phyloP scores from a whole-genome alignment of 2,329 filamentous ascomycete species.

The Pestalotiopsis sp. region DNA sequence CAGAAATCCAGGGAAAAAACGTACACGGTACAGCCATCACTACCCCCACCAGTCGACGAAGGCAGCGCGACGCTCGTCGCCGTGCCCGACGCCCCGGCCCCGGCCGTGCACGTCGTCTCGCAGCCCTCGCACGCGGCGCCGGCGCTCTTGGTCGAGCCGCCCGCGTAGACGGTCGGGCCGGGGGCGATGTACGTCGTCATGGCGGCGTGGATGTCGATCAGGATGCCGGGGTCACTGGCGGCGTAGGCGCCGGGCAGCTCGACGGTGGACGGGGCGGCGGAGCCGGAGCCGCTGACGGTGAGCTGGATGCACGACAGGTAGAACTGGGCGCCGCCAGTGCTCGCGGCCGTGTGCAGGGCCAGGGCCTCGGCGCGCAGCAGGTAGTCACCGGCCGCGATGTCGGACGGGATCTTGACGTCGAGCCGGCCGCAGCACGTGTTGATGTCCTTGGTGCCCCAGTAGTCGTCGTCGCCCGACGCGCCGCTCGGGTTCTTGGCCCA shows the following conservation, averaged over 20 bases:
- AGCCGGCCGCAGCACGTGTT: constrained; percentile 41
- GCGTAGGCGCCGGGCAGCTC: constrained; percentile 43
- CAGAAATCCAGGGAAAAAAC: neutral
- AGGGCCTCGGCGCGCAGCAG: constrained; percentile 39
- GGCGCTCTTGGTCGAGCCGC: constrained; percentile 42
- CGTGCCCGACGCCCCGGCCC: constrained; percentile 4
- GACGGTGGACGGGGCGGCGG: constrained; percentile 31
- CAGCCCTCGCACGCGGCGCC: constrained; percentile 25
- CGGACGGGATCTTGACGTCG: constrained; percentile 35
- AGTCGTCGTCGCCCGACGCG: constrained; percentile 43
- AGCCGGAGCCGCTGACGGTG: constrained; percentile 30
- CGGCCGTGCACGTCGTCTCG: constrained; percentile 11
- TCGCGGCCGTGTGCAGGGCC: constrained; percentile 34
- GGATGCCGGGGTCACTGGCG: constrained; percentile 46
- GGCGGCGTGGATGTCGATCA: constrained; percentile 48
- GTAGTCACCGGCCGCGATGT: constrained; percentile 42
- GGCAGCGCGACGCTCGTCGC: neutral
- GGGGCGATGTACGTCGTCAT: constrained; percentile 44
- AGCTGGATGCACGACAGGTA: constrained; percentile 35
- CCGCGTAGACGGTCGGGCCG: constrained; percentile 43
- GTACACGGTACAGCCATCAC: constrained; percentile 2
- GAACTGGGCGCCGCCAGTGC: constrained; percentile 32
- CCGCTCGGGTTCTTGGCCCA: constrained; percentile 28
- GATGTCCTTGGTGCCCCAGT: constrained; percentile 47
- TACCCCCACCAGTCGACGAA: neutral